phyloP scores from a whole-genome alignment of 495 filamentous ascomycete genomes.

The Staphylotrichum longicolle region DNA sequence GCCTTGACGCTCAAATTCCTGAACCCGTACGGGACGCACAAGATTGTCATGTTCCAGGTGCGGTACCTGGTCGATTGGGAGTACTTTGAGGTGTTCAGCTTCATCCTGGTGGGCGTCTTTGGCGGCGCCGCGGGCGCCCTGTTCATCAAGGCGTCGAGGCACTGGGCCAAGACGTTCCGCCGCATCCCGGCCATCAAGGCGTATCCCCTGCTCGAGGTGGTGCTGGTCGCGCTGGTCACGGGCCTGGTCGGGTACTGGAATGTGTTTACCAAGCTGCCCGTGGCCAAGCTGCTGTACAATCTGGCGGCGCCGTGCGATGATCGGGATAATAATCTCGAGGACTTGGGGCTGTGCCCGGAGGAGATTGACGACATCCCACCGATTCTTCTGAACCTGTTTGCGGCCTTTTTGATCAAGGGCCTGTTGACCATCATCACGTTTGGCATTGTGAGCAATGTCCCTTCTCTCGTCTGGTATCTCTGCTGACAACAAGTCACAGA shows the following conservation, averaged over 20 bases:
- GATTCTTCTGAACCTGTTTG: constrained; percentile 64
- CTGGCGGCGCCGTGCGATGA: constrained; percentile 78
- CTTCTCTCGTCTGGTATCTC: not conserved
- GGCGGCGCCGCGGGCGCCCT: constrained; percentile 83
- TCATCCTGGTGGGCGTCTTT: constrained; percentile 79
- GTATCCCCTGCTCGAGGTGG: constrained; percentile 82
- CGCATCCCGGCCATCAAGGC: constrained; percentile 75
- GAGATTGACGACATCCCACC: constrained; percentile 68
- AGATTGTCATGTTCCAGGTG: constrained; percentile 95
- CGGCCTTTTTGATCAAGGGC: constrained; percentile 87
- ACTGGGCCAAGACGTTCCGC: constrained; percentile 88
- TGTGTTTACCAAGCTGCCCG: constrained; percentile 79
- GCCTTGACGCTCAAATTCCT: constrained; percentile 89
- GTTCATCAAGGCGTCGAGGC: constrained; percentile 91
- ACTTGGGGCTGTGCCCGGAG: constrained; percentile 72
- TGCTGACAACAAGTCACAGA: constrained; percentile 37
- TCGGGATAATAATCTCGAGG: constrained; percentile 54
- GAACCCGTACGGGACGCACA: constrained; percentile 92
- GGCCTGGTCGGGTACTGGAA: constrained; percentile 93
- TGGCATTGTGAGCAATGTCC: constrained; percentile 56
- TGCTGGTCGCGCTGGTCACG: constrained; percentile 81
- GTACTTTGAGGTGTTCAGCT: constrained; percentile 83
- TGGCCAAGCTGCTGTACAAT: constrained; percentile 87
- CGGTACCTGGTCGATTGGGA: constrained; percentile 91
- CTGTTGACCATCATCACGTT: constrained; percentile 85